Evolutionary conservation across 768 basidiomycete genomes (phyloP).

Genomic region (Mycena epipterygia): DNA sequence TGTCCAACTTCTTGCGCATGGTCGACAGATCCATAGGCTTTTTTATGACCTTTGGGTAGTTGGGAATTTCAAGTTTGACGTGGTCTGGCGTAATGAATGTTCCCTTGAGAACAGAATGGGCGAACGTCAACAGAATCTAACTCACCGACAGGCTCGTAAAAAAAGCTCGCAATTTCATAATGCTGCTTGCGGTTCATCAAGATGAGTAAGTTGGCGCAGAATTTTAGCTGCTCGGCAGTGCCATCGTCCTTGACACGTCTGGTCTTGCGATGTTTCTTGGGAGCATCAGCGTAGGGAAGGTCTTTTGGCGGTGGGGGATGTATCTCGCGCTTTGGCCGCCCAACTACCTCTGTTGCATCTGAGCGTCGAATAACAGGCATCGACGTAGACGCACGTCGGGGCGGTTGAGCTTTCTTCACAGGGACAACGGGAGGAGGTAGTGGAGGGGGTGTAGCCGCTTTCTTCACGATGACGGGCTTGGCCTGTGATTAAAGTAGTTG

Average conservation of each 20-base stretch:
- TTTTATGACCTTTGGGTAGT: conserved; percentile 91
- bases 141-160: conserved; percentile 95
- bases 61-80: conserved; percentile 82
- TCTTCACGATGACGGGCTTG: conserved; percentile 59
- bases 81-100: conserved; percentile 66
- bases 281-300: conserved; percentile 82
- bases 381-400: conserved; percentile 83
- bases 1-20: conserved; percentile 88
- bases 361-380: conserved; percentile 88
- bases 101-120: conserved; percentile 17
- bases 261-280: conserved; percentile 75
- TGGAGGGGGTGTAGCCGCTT: conserved; percentile 60
- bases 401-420: conserved; percentile 59
- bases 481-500: conserved; percentile 39
- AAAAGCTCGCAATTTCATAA: conserved; percentile 79
- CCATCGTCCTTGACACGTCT: conserved; percentile 76
- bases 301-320: conserved; percentile 97
- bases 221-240: conserved; percentile 87
- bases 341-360: conserved; percentile 66
- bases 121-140: conserved; percentile 38
- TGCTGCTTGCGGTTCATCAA: conserved; percentile 88
- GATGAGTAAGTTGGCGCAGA: conserved; percentile 79
- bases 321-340: conserved; percentile 97
- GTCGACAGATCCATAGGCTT: conserved; percentile 96
- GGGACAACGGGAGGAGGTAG: conserved; percentile 60